These are phyloP conservation scores for Suhomyces kilbournensis DNA, from an alignment of 805 yeast genomes.

Conservation along the genomic window DNA sequence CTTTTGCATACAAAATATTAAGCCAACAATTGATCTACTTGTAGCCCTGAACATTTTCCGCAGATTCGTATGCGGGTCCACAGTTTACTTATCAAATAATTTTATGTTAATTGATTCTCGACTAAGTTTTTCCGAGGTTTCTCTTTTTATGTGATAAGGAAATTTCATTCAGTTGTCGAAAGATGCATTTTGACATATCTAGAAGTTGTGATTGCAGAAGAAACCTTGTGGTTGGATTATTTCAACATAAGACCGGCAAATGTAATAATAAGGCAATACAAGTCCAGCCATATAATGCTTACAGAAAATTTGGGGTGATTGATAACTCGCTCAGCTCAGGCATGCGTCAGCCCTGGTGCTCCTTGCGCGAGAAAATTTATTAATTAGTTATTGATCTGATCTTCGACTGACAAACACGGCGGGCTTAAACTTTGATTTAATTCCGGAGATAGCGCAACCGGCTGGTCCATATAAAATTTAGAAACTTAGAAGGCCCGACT, in stretches of 20 bases:
- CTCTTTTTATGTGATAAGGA: not conserved
- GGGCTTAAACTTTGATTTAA: not conserved
- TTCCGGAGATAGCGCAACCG: not conserved
- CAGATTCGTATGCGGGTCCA: not conserved
- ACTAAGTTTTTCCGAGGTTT: not conserved
- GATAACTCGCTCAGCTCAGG: not conserved
- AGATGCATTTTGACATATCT: not conserved
- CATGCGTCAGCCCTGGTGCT: not conserved
- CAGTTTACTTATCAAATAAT: not conserved
- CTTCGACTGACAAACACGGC: not conserved
- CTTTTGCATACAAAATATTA: not conserved
- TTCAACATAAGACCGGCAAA: not conserved
- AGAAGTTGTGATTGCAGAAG: not conserved
- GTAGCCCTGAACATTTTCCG: not conserved
- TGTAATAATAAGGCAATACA: not conserved
- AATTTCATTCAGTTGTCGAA: not conserved
- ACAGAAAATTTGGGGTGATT: not conserved
- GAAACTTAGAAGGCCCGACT: no score
- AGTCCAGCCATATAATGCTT: not conserved
- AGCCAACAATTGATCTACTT: not conserved
- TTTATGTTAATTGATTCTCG: not conserved
- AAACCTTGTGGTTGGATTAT: not conserved
- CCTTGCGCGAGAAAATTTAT: not conserved
- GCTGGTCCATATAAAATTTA: not conserved
- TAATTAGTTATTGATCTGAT: not conserved